Base-by-base conservation (phyloP, 108 stramenopile species). In the Stephanodiscus minutulus region DNA sequence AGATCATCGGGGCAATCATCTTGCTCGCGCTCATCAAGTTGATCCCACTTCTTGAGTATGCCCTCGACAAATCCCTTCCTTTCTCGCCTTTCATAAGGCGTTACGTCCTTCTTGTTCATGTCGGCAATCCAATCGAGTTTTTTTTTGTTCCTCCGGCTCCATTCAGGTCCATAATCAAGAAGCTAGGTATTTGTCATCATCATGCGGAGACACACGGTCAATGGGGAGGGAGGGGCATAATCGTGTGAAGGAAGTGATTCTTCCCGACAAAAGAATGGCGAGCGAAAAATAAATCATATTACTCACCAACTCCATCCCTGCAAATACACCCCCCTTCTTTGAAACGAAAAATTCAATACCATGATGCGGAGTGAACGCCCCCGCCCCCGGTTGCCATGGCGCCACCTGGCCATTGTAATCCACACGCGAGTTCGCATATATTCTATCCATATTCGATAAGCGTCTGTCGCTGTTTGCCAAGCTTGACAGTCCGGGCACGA, bases 401-500 rank as follows among this genome's bases (percentile, higher is more conserved):
- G 76, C 76, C 33, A n/a, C 29, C 59, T 43, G 54, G 3, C 50
- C 57, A 5, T n/a, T 25, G 27, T 76, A 81, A 46, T 76, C 75
- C 2, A 21, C 49, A 1, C 63, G 22, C 31, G 54, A 44, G 20
- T 12, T 31, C 4, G 37, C n/a, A 36, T 71, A 72, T 7, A 46
- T 15, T 13, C 74, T 25, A 63, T 77, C 83, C 48, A 81, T 44
- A 64, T 85, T 85, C 47, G 55, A 27, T 36, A 82, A 44, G 3
- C 46, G 52, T 1, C 27, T 37, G 56, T 85, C 66, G 37, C 47
- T 43, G 66, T 82, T 82, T 35, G 73, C 81, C 68, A 82, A 58
- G 52, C 75, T 74, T 22, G 77, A 72, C 22, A 85, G 21, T 20
- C 84, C 84, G 5, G 84, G 84, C 29, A 50, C 72, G 5, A 82